Base-by-base conservation (phyloP, 768 basidiomycete genomes). In the Mycena albidolilacea region DNA sequence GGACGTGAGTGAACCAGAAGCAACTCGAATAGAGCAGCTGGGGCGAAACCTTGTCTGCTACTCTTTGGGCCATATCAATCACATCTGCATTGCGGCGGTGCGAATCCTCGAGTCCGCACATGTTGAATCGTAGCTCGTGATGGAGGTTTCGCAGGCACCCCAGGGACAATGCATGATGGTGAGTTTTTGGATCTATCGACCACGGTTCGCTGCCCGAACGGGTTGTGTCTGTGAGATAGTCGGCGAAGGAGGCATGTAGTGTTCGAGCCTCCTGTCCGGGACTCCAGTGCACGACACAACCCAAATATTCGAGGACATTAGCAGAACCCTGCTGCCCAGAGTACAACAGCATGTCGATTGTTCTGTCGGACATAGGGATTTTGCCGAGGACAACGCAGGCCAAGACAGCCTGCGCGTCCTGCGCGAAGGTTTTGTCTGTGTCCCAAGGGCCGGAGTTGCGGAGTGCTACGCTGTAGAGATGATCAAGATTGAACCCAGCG, bases 351-450 rank as follows among this genome's bases (percentile, higher is more conserved):
- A 23, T 46, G 12, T 67, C 65, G 2, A 67, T 67, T 0, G 65
- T 43, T 43, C 4, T 21, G 3, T 58, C 55, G 38, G 65, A 43
- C 65, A 67, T 67, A 5, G 65, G 43, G 5, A 35, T 12, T 7
- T 12, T 67, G 3, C 54, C 55, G 17, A 67, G 43, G 15, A 67
- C 65, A 23, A 67, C 15, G 10, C 65, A 67, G 23, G 54, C 54
- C 11, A 65, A 7, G 15, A 65, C 64, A 1, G 64, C 64, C 12
- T 19, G 64, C 12, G 64, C 63, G 48, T 64, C 48, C 15, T 41
- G 37, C 8, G 52, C n/a, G 35, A 66, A 66, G 54, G 43, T 19
- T 14, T 14, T 57, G 30, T 41, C 54, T 0, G 30, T 55, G 41
- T 12, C n/a, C 59, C 39, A 41, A 5, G 59, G 41, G 8, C n/a